phyloP scores from a whole-genome alignment of 2,329 filamentous ascomycete genomes.

The Claviceps quebecensis region DNA sequence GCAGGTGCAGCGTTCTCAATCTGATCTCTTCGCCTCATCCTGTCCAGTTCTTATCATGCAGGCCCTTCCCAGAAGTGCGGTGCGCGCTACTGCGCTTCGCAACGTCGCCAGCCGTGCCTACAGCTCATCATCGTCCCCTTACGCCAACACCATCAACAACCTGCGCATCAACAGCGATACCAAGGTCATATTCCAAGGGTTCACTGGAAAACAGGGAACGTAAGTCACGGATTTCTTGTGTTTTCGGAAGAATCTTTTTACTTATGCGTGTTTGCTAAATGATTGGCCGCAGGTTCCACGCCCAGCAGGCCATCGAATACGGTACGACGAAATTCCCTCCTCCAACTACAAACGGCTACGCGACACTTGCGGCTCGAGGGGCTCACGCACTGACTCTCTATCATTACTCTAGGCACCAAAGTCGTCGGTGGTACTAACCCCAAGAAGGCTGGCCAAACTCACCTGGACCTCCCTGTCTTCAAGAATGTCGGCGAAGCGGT shows the following conservation, averaged over 20 bases:
- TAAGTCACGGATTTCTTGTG: slow-evolving; percentile 30
- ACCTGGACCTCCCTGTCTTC: slow-evolving; percentile 89
- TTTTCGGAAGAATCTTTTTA: too few species aligned
- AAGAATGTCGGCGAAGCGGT: slow-evolving; percentile 76
- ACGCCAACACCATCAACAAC: slow-evolving; percentile 65
- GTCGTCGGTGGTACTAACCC: slow-evolving; percentile 97
- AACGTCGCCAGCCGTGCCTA: slow-evolving; percentile 44
- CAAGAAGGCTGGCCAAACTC: slow-evolving; percentile 87
- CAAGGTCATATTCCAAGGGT: slow-evolving; percentile 93
- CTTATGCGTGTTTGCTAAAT: slow-evolving; percentile 2
- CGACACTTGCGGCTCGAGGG: neutral
- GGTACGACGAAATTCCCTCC: slow-evolving; percentile 41
- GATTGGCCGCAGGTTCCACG: slow-evolving; percentile 63
- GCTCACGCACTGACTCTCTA: slow-evolving; percentile 11
- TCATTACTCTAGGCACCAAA: slow-evolving; percentile 57
- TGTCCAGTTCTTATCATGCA: slow-evolving; percentile 51
- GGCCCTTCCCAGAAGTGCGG: slow-evolving; percentile 58
- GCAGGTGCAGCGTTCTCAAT: slow-evolving; percentile 8
- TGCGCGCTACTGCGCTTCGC: slow-evolving; percentile 55
- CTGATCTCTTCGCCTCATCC: slow-evolving; percentile 4
- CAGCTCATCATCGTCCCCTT: slow-evolving; percentile 54
- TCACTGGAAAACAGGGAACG: slow-evolving; percentile 95
- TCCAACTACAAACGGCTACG: neutral
- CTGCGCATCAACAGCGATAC: slow-evolving; percentile 87
- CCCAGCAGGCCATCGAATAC: slow-evolving; percentile 95